Evolutionary conservation across 2,329 filamentous ascomycete genomes (phyloP), one percentile per base, ranked within the genome.

Genomic region (Leptographium procerum): DNA sequence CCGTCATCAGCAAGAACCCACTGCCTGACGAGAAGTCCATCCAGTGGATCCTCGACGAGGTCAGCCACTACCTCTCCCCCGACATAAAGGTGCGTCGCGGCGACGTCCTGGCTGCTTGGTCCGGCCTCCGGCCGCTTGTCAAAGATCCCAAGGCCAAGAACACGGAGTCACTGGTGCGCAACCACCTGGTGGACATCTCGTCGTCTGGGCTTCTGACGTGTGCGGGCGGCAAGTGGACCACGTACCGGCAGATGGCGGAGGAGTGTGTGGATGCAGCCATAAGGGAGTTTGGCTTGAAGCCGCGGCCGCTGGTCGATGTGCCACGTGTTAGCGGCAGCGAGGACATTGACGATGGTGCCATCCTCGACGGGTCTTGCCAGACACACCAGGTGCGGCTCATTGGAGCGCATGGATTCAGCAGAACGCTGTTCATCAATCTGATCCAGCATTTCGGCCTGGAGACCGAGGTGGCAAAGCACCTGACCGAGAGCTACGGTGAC

Each of bases 371-470:
- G 36, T 75, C 74, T 29, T 92, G 88, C 75, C 83, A 88, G 67
- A 91, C 88, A 6, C 86, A 89, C 69, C 77, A 81, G 61, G 81
- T 91, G 55, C 81, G 85, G 56, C 79, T 94, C 48, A 75, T 90
- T 57, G 88, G 88, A 65, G 87, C 89, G 8, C 89, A 94, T 71
- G 88, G 88, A 60, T 64, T 86, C 76, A 91, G 87, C 71, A 91
- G 91, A 72, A 81, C 91, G 1, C 83, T 96, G 26, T 96, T 96
- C 76, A 96, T 96, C 78, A 91, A 94, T 72, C 77, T 96, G 36
- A 94, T 96, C 69, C 91, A 96, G 72, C 89, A 95, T 74, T 96
- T 89, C 69, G 90, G 90, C 62, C 75, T 96, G 59, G 91, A 96
- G 72, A 95, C 89, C 22, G 90, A 95, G 66, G 89, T 96, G 24